Evolutionary conservation across 495 filamentous ascomycete species (phyloP).

Genomic region (Neurospora sp.): DNA sequence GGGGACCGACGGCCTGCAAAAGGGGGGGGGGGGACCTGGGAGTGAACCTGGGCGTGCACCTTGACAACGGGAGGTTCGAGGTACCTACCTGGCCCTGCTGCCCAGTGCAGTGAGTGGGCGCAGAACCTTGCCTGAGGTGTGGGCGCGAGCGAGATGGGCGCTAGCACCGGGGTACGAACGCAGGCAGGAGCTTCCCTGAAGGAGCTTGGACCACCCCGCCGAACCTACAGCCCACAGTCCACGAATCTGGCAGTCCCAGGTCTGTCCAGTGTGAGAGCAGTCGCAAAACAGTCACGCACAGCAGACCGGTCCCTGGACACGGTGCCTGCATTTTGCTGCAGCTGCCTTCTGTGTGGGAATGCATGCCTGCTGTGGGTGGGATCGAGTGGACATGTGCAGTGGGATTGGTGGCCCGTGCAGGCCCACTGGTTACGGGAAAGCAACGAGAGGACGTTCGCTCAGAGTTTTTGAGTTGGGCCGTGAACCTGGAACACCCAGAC

Average conservation of each 20-base stretch:
- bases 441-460: neutral
- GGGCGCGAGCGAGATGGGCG: neutral
- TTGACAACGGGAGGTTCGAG: neutral
- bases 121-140: neutral
- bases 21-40: neutral
- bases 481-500: neutral
- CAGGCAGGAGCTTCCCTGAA: neutral
- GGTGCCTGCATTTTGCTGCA: neutral
- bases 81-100: neutral
- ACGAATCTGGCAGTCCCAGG: neutral
- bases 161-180: neutral
- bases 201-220: neutral
- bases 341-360: neutral
- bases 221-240: neutral
- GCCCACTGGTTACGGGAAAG: neutral
- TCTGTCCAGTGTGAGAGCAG: neutral
- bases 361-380: neutral
- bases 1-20: neutral
- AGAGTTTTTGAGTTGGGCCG: neutral
- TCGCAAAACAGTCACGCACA: neutral
- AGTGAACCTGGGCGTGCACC: neutral
- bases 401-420: neutral
- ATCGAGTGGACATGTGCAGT: neutral
- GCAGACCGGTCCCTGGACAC: neutral
- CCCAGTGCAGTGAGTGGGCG: neutral